Conservation (phyloP, 129 eudicot species). For the Flaveria bidentis region DNA sequence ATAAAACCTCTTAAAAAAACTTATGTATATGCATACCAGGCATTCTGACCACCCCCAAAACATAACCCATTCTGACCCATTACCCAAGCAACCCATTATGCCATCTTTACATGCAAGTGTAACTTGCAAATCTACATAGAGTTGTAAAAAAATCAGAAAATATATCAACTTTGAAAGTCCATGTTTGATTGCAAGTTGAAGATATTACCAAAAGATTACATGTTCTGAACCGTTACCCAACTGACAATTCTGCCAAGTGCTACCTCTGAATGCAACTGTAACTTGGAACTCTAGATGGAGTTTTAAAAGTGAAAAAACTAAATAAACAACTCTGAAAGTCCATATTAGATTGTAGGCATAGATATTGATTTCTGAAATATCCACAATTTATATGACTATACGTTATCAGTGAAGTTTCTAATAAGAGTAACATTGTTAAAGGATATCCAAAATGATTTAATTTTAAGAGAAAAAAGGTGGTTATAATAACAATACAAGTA, state of each 20-base stretch:
- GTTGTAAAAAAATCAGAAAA: background rate
- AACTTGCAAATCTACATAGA: background rate
- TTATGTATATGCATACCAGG: background rate
- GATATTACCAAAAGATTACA: background rate
- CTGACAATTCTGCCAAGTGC: background rate
- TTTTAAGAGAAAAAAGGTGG: background rate
- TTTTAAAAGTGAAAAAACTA: background rate
- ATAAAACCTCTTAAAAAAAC: background rate
- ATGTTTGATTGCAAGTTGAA: background rate
- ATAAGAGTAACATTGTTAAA: background rate
- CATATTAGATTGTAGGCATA: background rate
- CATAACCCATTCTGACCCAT: background rate
- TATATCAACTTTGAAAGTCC: background rate
- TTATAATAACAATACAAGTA: background rate
- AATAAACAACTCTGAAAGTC: background rate
- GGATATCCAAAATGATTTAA: background rate
- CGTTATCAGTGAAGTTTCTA: background rate
- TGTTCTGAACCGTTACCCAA: background rate
- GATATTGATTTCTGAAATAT: background rate
- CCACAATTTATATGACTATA: background rate
- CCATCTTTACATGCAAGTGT: background rate
- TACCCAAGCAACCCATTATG: background rate
- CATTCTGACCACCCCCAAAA: background rate
- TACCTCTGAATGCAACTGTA: background rate
- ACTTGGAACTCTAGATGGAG: constrained; percentile 6